phyloP scores from a whole-genome alignment of 805 yeast species.

The Candida awuae region DNA sequence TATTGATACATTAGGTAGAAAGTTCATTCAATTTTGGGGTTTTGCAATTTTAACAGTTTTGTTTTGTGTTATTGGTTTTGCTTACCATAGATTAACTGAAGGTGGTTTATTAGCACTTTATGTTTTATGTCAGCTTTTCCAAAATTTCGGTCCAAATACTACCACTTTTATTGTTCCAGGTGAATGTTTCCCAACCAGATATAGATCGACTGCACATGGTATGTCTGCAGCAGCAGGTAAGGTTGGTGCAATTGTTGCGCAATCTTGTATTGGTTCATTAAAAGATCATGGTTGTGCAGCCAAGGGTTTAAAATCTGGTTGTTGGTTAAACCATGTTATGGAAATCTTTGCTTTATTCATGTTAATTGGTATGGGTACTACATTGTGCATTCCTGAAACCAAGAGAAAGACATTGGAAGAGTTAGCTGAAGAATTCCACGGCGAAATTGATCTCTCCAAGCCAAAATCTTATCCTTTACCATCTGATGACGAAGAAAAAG shows the following conservation, averaged over 20 bases:
- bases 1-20: conserved; percentile 76
- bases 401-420: conserved; percentile 86
- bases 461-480: conserved; percentile 16
- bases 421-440: conserved; percentile 72
- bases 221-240: conserved; percentile 88
- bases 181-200: conserved; percentile 89
- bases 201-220: conserved; percentile 94
- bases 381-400: conserved; percentile 78
- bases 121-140: conserved; percentile 78
- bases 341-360: conserved; percentile 87
- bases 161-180: conserved; percentile 90
- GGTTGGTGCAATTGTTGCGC: conserved; percentile 88
- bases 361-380: conserved; percentile 63
- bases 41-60: conserved; percentile 62
- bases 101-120: conserved; percentile 69
- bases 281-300: conserved; percentile 67
- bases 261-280: conserved; percentile 78
- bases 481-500: conserved; percentile 23
- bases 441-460: conserved; percentile 46
- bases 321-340: conserved; percentile 89
- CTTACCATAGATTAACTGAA: conserved; percentile 59
- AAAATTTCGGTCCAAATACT: conserved; percentile 88
- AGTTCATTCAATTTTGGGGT: conserved; percentile 71
- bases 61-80: conserved; percentile 79
- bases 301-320: conserved; percentile 39